Base-by-base conservation (phyloP, 495 filamentous ascomycete species). In the Daldinia childiae region DNA sequence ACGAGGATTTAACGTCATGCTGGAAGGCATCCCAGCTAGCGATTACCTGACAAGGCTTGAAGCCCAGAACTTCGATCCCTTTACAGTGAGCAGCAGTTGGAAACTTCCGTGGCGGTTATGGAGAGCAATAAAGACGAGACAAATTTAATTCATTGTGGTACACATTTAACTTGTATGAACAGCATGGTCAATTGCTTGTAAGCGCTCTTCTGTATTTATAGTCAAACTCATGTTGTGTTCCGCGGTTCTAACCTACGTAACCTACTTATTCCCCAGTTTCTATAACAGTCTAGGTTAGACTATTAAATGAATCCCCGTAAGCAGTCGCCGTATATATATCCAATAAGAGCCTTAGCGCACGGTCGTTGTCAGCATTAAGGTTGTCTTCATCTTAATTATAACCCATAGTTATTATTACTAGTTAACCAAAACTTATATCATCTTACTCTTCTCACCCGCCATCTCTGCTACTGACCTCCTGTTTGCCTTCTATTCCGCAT, bases 21-120 rank as follows among this genome's bases (percentile, higher is more conserved):
- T 97, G 84, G 91, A 91, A 56, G 91, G 89, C 5, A 81, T 97
- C n/a, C 84, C 91, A 0, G 92, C 93, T 14, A 83, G 86, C 21
- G 76, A 94, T 58, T 99, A 94, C 87, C 80, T 99, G 17, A 84
- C 93, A 48, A 84, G 86, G 48, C 78, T 99, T 19, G 88, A 98
- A 77, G 87, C 86, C 61, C 82, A 83, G 9, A 91, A 98, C 76
- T 99, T 99, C 72, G 91, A 99, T 81, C 68, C 87, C 79, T 72
- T 89, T 87, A 75, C 77, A 90, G 78, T 89, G 86, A 77, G 82
- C 82, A 87, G 87, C 43, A 92, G 93, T 66, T 99, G 95, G 95
- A 92, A 85, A 74, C 82, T 98, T 48, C 95, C 95, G 5, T 98
- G 91, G 91, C 90, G 87, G 65, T 84, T 93, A 24, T 99, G 93